Base-by-base conservation (phyloP, 2,329 filamentous ascomycete species). In the Aspergillus sp. region DNA sequence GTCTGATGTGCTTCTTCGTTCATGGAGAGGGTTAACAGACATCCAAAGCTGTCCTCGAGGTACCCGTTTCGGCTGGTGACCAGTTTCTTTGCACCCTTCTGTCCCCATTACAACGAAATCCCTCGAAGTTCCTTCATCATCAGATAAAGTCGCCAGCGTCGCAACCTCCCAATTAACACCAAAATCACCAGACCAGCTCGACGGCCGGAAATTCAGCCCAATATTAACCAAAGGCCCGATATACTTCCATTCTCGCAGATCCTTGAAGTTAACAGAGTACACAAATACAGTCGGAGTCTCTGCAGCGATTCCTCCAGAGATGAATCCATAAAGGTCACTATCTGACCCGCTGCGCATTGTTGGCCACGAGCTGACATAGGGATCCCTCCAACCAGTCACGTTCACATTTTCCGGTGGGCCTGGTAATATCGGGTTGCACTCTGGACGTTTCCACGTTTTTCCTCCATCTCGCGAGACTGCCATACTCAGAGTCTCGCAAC, bases 161-260 rank as follows among this genome's bases (percentile, higher is more conserved):
- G 67, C 70, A 7, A 73, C 73, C 52, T 79, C 75, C 74, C 75
- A 78, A 45, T 79, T 79, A 7, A 71, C 62, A 0, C 76, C 76
- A 9, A 76, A 64, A 41, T 78, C 74, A 2, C 75, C 73, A 0
- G 69, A 71, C 75, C 76, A 79, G 42, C 64, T 60, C 0, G 72
- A 72, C 0, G 68, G 58, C 5, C 60, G 59, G 23, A 67, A 64
- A 20, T 71, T 71, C 7, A 68, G 53, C 0, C 67, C 67, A 4
- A 74, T 52, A 43, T 74, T 61, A 4, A 71, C 53, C 20, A 79
- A 57, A 3, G 66, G 65, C 2, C 74, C 73, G 5, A 74, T 41
- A 37, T 74, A 78, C 15, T 60, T 52, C 76, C 76, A 79, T 9
- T 66, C 60, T 1, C 60, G 62, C 2, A 75, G 56, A 44, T 76